Percentiles rank a stretch among this genome's conserved stretches.
Evolutionary conservation across 73 alveolate genomes (phyloP).

Genomic region (Symbiodinium pilosum): DNA sequence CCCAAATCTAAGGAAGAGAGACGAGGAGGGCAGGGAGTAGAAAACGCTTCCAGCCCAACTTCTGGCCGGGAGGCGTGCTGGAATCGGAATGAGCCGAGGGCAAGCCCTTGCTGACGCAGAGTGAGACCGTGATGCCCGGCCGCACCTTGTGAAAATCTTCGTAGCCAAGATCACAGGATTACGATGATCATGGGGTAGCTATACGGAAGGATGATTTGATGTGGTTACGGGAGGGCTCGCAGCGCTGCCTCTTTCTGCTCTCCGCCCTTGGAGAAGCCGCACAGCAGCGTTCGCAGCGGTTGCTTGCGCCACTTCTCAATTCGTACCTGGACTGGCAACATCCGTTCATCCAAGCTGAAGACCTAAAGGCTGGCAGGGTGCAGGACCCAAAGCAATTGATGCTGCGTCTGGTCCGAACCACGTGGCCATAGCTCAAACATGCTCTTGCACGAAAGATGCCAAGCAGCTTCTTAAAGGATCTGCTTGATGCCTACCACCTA

Average conservation of each 20-base stretch:
- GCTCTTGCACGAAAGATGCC: no score
- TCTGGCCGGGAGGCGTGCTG: conserved; percentile 8
- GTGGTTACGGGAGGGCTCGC: no score
- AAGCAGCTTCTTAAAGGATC: no score
- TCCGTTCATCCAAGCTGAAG: neutral
- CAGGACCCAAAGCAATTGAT: neutral
- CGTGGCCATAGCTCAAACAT: neutral
- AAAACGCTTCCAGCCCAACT: no score
- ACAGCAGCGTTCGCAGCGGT: neutral
- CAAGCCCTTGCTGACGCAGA: neutral
- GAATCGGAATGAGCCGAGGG: neutral
- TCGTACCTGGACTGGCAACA: neutral
- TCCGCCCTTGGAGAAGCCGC: neutral
- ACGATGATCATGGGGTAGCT: neutral
- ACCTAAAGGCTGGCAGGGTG: neutral
- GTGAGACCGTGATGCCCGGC: neutral
- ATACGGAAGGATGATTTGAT: no score
- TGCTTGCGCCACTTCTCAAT: conserved; percentile 22
- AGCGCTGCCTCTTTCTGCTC: neutral
- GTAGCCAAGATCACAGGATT: neutral
- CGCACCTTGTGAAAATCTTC: neutral
- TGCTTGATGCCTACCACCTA: no score
- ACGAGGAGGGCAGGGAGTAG: no score
- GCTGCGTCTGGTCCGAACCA: neutral
- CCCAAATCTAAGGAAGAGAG: no score